These are phyloP conservation scores for Nitzschia palea DNA, from an alignment of 108 stramenopile species.

Conservation along the genomic window DNA sequence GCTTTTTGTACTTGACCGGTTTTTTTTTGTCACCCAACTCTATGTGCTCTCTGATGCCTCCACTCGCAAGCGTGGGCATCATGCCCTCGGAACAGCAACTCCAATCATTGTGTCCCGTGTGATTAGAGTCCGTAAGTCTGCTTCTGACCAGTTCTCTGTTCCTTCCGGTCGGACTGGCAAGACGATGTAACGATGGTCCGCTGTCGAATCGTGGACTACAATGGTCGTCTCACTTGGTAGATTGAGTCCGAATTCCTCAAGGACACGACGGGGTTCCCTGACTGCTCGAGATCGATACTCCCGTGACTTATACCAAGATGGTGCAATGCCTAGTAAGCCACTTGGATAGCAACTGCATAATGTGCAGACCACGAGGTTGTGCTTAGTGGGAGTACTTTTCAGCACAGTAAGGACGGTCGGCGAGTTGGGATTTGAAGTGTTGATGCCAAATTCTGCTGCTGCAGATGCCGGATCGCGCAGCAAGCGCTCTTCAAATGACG, in stretches of 20 bases:
- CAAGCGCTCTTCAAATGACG: conserved; percentile 39
- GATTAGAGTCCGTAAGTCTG: conserved; percentile 38
- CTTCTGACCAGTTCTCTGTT: conserved; percentile 50
- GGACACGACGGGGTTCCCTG: conserved; percentile 57
- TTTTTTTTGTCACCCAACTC: no score
- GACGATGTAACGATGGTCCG: conserved; percentile 68
- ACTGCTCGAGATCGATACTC: conserved; percentile 63
- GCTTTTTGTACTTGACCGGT: no score
- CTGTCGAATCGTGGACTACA: conserved; percentile 70
- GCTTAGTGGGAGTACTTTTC: conserved; percentile 40
- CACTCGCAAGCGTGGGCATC: no score
- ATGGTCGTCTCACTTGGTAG: conserved; percentile 23
- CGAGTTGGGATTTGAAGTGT: conserved; percentile 58
- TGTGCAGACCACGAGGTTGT: conserved; percentile 67
- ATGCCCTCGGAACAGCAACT: conserved; percentile 27
- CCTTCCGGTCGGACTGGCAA: conserved; percentile 52
- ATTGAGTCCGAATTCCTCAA: conserved; percentile 48
- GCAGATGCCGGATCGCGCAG: conserved; percentile 52
- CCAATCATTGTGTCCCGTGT: conserved; percentile 69
- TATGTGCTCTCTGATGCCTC: no score
- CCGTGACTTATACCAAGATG: conserved; percentile 68
- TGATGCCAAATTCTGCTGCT: conserved; percentile 51
- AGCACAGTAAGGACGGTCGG: conserved; percentile 60
- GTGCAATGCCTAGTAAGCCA: conserved; percentile 54
- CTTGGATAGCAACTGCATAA: conserved; percentile 70